Conservation (phyloP, 2,329 filamentous ascomycete species). For the Fusarium sarcochroum region DNA sequence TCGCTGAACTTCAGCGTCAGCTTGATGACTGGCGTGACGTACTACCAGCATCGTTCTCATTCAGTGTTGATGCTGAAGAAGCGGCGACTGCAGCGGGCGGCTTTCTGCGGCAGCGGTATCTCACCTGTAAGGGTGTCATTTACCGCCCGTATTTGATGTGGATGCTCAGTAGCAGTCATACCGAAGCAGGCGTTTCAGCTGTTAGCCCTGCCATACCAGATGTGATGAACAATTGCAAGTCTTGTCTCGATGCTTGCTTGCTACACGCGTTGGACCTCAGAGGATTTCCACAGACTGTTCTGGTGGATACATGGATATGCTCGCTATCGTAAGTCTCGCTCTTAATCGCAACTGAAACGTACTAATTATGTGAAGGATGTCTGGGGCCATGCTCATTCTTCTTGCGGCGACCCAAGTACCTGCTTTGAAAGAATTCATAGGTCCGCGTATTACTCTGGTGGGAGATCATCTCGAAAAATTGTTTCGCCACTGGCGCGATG, state of each 20-base stretch:
- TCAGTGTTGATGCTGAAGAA: slow-evolving; percentile 52
- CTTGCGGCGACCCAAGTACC: slow-evolving; percentile 61
- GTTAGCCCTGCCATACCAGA: slow-evolving; percentile 50
- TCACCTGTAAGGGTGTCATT: slow-evolving; percentile 67
- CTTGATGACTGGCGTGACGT: slow-evolving; percentile 65
- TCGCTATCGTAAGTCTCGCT: slow-evolving; percentile 61
- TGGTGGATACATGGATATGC: slow-evolving; percentile 69
- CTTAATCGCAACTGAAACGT: fast-evolving
- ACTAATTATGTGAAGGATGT: slow-evolving; percentile 55
- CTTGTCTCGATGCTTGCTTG: slow-evolving; percentile 63
- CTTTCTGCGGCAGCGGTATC: slow-evolving; percentile 65
- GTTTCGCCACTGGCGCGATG: slow-evolving; percentile 59
- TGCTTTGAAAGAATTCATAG: slow-evolving; percentile 55
- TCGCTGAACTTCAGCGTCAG: slow-evolving; percentile 64
- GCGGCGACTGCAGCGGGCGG: slow-evolving; percentile 59
- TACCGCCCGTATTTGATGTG: slow-evolving; percentile 67
- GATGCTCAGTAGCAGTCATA: slow-evolving; percentile 58
- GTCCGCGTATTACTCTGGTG: slow-evolving; percentile 55
- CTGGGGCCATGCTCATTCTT: slow-evolving; percentile 63
- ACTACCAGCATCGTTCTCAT: slow-evolving; percentile 59
- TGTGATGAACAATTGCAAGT: slow-evolving; percentile 58
- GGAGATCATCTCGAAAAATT: slow-evolving; percentile 59
- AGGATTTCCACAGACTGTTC: slow-evolving; percentile 63
- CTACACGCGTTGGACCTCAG: slow-evolving; percentile 64
- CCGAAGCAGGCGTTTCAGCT: slow-evolving; percentile 43